phyloP scores from a whole-genome alignment of 2,329 filamentous ascomycete genomes.

The Didymella segeticola region DNA sequence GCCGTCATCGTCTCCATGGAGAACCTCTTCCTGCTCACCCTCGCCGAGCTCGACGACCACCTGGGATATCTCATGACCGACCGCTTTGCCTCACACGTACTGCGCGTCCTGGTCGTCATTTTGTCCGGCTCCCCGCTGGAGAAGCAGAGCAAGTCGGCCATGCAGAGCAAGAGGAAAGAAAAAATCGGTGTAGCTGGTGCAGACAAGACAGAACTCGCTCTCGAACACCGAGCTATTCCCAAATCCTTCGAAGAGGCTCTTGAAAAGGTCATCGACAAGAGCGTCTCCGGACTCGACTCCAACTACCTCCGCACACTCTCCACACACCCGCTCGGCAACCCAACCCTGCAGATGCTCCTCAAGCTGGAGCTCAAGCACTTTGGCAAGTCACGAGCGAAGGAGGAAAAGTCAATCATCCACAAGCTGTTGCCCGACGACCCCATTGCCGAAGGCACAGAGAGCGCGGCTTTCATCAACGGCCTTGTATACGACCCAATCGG shows the following conservation, averaged over 20 bases:
- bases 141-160: constrained; percentile 67
- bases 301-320: constrained; percentile 83
- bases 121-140: constrained; percentile 83
- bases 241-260: constrained; percentile 78
- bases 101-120: constrained; percentile 84
- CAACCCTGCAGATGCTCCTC: constrained; percentile 87
- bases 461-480: constrained; percentile 81
- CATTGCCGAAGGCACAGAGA: constrained; percentile 74
- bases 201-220: constrained; percentile 50
- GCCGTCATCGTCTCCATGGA: constrained; percentile 74
- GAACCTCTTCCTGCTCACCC: constrained; percentile 78
- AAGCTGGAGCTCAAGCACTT: constrained; percentile 83
- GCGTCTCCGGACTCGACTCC: constrained; percentile 75
- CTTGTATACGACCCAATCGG: constrained; percentile 91
- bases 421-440: constrained; percentile 82
- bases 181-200: constrained; percentile 66
- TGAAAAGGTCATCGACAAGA: constrained; percentile 81
- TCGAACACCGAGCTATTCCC: constrained; percentile 67
- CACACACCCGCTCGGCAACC: constrained; percentile 89
- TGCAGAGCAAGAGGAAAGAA: constrained; percentile 94
- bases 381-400: constrained; percentile 69
- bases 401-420: constrained; percentile 73
- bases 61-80: constrained; percentile 86
- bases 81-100: constrained; percentile 85
- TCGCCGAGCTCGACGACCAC: constrained; percentile 87